These are phyloP conservation scores for Drechslera avenae DNA, from an alignment of 2,329 filamentous ascomycete species.

Conservation along the genomic window DNA sequence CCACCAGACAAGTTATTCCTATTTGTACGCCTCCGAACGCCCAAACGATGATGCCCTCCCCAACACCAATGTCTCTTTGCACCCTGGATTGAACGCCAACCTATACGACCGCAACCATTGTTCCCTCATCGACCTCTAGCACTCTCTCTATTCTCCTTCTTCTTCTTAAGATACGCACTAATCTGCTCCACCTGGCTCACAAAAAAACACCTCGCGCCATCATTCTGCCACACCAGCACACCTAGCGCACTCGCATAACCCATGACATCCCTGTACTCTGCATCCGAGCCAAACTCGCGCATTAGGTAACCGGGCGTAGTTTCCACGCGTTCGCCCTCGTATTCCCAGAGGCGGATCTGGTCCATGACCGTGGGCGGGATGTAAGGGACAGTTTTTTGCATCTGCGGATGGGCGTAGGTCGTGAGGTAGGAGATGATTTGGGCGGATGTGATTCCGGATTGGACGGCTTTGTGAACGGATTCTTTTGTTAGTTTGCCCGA, in stretches of 20 bases:
- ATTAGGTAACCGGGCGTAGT: slow-evolving; percentile 84
- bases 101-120: no score
- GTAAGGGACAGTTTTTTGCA: slow-evolving; percentile 77
- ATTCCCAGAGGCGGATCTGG: slow-evolving; percentile 96
- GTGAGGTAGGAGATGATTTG: slow-evolving; percentile 94
- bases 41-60: no score
- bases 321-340: slow-evolving; percentile 94
- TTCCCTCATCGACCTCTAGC: slow-evolving; percentile 1
- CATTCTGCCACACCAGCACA: slow-evolving; percentile 85
- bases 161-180: slow-evolving; percentile 72
- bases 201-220: slow-evolving; percentile 83
- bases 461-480: slow-evolving; percentile 85
- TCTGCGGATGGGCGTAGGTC: slow-evolving; percentile 92
- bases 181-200: slow-evolving; percentile 91
- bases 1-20: no score
- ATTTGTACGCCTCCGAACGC: no score
- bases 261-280: slow-evolving; percentile 72
- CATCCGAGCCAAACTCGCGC: slow-evolving; percentile 76
- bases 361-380: slow-evolving; percentile 95
- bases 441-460: slow-evolving; percentile 88
- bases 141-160: slow-evolving; percentile 27
- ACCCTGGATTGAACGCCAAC: no score
- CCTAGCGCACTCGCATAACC: slow-evolving; percentile 87
- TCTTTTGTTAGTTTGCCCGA: slow-evolving; percentile 88
- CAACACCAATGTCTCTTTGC: no score